Evolutionary conservation across 2,329 filamentous ascomycete genomes (phyloP).

Genomic region (Nakataea oryzae): DNA sequence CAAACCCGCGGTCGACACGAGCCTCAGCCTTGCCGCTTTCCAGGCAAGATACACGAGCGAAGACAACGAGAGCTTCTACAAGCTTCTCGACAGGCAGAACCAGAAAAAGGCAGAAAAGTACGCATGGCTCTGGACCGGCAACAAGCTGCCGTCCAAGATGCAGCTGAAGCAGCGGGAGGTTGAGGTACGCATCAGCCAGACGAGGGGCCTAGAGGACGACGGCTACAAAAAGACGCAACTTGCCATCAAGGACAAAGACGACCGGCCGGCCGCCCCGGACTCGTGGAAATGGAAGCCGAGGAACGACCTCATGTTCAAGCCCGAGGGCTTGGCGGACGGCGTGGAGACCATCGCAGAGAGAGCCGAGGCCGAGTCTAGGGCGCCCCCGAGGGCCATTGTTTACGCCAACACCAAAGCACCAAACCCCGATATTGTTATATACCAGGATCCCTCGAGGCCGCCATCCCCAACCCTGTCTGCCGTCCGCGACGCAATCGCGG

Average conservation of each 20-base stretch:
- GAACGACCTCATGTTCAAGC: constrained; percentile 81
- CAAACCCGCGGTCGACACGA: constrained; percentile 52
- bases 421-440: constrained; percentile 22
- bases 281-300: constrained; percentile 64
- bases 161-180: constrained; percentile 59
- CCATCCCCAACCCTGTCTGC: constrained; percentile 77
- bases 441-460: constrained; percentile 35
- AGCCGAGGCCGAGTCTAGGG: constrained; percentile 60
- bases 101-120: constrained; percentile 74
- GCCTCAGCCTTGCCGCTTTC: constrained; percentile 74
- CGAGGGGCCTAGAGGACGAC: constrained; percentile 39
- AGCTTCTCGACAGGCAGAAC: constrained; percentile 83
- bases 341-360: constrained; percentile 54
- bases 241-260: constrained; percentile 55
- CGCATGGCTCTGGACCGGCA: constrained; percentile 78
- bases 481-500: constrained; percentile 73
- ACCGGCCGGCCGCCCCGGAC: constrained; percentile 67
- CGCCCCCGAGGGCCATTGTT: constrained; percentile 65
- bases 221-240: constrained; percentile 44
- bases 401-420: constrained; percentile 79
- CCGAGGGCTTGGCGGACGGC: constrained; percentile 51
- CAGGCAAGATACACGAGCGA: constrained; percentile 94
- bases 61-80: constrained; percentile 96
- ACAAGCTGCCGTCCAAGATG: constrained; percentile 76
- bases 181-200: constrained; percentile 38